Base-by-base conservation (phyloP, 495 filamentous ascomycete genomes). In the Chaetomium fimeti region DNA sequence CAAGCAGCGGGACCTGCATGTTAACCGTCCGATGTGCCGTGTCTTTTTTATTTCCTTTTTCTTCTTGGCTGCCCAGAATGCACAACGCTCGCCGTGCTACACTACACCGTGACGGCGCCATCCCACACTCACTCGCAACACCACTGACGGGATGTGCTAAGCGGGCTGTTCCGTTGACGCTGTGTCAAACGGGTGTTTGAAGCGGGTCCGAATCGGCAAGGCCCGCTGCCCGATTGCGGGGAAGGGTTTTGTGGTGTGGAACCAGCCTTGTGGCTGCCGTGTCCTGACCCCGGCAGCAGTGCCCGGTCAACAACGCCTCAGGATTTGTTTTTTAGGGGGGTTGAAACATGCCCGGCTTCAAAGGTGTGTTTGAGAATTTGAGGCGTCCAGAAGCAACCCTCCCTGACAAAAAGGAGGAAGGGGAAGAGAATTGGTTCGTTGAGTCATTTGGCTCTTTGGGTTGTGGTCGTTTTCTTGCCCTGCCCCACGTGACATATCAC, bases 141-240 rank as follows among this genome's bases (percentile, higher is more conserved):
- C n/a, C 2, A n/a, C 45, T 49, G 45, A n/a, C n/a, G n/a, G 18
- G 43, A 47, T n/a, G 18, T 18, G 43, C 15, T 2, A 9, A 49
- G 45, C 20, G 55, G 55, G 36, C 55, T 42, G 55, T 32, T 45
- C 20, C 22, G 55, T 11, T n/a, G 43, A 15, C 38, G 43, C 45
- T 45, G 45, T 24, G 28, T n/a, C n/a, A n/a, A n/a, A n/a, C n/a
- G n/a, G n/a, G n/a, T 20, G 28, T 36, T 22, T 27, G 43, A 22
- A 25, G 58, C 28, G 58, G 58, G 58, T 45, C 58, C 58, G 45
- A 38, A 9, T 25, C 58, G 58, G 58, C 58, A 60, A n/a, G 58
- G 47, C 58, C 58, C 57, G 52, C 27, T 55, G 51, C 51, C 52
- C 24, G 28, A 18, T 60, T 51, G 58, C 58, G 58, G 58, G 43